A percentile compares a stretch with the other conserved stretches of the same genome.
Conservation (phyloP, 495 filamentous ascomycete genomes). For the Penicillium robsamsonii region DNA sequence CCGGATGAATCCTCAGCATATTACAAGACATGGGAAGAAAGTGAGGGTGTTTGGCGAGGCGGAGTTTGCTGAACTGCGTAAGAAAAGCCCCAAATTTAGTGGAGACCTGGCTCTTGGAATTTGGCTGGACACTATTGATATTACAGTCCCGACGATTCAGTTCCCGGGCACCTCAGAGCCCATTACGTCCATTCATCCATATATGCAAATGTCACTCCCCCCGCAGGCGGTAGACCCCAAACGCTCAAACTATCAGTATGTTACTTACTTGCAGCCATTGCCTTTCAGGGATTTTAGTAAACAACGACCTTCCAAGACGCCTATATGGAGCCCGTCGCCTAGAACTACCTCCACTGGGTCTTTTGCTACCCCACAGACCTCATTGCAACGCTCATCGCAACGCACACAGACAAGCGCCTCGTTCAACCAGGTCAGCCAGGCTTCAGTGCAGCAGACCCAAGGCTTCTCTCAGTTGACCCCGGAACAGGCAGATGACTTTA, state of each 20-base stretch:
- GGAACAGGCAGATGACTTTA: background rate
- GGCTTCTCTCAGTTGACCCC: background rate
- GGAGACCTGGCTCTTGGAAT: background rate
- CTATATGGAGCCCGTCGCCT: background rate
- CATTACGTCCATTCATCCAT: background rate
- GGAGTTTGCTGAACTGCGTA: background rate
- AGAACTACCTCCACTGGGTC: background rate
- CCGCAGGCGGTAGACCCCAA: background rate
- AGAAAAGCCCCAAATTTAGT: background rate
- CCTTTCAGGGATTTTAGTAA: background rate
- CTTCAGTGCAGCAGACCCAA: background rate
- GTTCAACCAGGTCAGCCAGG: background rate
- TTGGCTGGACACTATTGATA: conserved; percentile 5
- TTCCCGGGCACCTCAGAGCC: background rate
- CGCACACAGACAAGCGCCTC: background rate
- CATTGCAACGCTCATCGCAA: background rate
- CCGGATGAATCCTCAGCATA: conserved; percentile 1
- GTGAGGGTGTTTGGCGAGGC: background rate
- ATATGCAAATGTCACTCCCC: background rate
- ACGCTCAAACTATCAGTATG: conserved; percentile 12
- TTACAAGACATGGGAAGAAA: background rate
- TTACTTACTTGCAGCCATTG: conserved; percentile 8
- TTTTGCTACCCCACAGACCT: background rate
- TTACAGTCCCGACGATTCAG: background rate
- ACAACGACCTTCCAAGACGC: background rate